Percentiles rank a stretch among this genome's conserved stretches.
These are phyloP conservation scores for Dimargaris cristalligena DNA, from an alignment of 192 early-diverging fungal genomes.

Conservation along the genomic window DNA sequence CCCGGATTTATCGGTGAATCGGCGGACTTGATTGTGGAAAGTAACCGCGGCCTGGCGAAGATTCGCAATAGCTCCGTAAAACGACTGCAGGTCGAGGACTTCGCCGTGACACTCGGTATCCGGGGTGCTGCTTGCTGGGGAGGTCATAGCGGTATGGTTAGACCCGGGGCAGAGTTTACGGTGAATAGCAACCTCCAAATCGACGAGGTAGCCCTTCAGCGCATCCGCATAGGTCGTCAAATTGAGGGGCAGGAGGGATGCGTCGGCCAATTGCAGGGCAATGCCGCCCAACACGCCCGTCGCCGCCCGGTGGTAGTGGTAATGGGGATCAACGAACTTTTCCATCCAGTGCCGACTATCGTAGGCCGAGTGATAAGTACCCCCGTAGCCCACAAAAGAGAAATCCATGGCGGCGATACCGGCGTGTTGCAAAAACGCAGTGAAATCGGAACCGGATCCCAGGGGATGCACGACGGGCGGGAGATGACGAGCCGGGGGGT, in stretches of 20 bases:
- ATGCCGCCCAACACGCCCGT: slow-evolving; percentile 29
- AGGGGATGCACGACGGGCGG: slow-evolving; percentile 18
- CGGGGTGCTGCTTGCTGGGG: neutral
- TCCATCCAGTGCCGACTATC: slow-evolving; percentile 43
- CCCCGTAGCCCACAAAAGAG: slow-evolving; percentile 27
- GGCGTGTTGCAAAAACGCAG: slow-evolving; percentile 42
- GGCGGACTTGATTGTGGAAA: slow-evolving; percentile 18
- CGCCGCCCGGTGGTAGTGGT: slow-evolving; percentile 32
- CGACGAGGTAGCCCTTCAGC: slow-evolving; percentile 22
- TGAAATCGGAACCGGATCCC: slow-evolving; percentile 36
- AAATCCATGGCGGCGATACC: slow-evolving; percentile 38
- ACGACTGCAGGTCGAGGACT: slow-evolving; percentile 5
- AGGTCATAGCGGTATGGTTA: neutral
- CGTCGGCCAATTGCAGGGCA: slow-evolving; percentile 27
- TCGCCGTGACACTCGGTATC: slow-evolving; percentile 12
- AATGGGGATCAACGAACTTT: slow-evolving; percentile 34
- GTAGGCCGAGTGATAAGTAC: slow-evolving; percentile 50
- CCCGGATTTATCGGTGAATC: slow-evolving; percentile 19
- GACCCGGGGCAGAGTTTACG: neutral
- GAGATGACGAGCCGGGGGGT: neutral
- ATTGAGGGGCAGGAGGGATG: slow-evolving; percentile 24
- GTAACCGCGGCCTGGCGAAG: slow-evolving; percentile 13
- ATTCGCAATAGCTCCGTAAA: slow-evolving; percentile 8
- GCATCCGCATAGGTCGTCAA: slow-evolving; percentile 29
- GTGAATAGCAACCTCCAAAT: slow-evolving; percentile 18